Conservation (phyloP, 371 early-diverging fungal genomes). For the Chytridium lagenaria region DNA sequence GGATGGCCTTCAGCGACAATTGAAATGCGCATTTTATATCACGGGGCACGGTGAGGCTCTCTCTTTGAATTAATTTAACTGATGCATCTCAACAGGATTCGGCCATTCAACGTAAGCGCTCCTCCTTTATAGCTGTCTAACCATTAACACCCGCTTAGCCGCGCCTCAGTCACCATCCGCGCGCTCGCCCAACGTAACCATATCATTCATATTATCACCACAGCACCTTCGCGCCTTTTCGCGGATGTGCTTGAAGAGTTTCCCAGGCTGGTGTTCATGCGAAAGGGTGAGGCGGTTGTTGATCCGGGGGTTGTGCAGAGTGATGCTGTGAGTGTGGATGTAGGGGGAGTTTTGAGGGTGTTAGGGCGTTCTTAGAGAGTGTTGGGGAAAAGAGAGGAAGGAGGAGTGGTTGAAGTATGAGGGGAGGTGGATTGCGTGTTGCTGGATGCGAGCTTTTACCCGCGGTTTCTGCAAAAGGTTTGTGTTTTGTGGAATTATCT, state of each 20-base stretch:
- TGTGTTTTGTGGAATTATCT: too few relatives aligned
- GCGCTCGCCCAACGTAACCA: slow-evolving; percentile 65
- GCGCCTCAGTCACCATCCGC: slow-evolving; percentile 35
- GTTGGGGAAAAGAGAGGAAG: slow-evolving; percentile 63
- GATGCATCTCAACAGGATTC: not conserved
- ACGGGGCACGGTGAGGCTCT: slow-evolving; percentile 15
- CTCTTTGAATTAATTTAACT: not conserved
- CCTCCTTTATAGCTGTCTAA: too few relatives aligned
- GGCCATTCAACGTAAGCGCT: slow-evolving; percentile 19
- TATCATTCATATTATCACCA: slow-evolving; percentile 68
- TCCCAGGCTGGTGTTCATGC: slow-evolving; percentile 51
- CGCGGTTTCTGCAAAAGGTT: slow-evolving; percentile 47
- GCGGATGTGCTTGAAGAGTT: slow-evolving; percentile 63
- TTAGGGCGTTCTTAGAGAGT: slow-evolving; percentile 51
- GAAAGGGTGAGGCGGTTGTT: slow-evolving; percentile 35
- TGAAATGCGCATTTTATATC: slow-evolving; percentile 14
- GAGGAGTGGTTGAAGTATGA: slow-evolving; percentile 22
- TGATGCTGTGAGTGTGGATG: slow-evolving; percentile 74
- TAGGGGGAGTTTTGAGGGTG: slow-evolving; percentile 58
- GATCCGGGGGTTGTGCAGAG: slow-evolving; percentile 77
- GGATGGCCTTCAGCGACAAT: too few relatives aligned
- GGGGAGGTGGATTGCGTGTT: slow-evolving; percentile 64
- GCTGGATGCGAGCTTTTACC: slow-evolving; percentile 74
- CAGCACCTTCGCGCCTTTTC: slow-evolving; percentile 70
- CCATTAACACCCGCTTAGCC: slow-evolving; percentile 27